phyloP scores from a whole-genome alignment of 2,329 filamentous ascomycete species.

The Paecilomyces fulvus region DNA sequence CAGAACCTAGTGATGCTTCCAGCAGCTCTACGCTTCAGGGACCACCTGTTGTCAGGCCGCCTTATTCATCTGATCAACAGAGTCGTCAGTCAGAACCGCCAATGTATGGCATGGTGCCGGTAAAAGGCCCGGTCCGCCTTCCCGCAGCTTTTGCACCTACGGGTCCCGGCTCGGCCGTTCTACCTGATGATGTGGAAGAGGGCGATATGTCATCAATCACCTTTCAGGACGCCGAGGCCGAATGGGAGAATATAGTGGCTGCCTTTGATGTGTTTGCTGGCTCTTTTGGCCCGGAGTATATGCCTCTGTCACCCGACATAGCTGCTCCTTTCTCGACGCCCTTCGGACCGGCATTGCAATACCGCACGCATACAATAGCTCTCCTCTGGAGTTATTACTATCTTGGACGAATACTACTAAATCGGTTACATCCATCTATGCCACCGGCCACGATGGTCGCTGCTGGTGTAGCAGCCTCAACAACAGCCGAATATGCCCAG shows the following conservation, averaged over 20 bases:
- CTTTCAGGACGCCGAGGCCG: conserved; percentile 60
- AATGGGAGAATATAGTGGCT: conserved; percentile 56
- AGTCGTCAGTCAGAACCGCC: conserved; percentile 19
- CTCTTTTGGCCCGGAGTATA: conserved; percentile 65
- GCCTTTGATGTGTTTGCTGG: conserved; percentile 40
- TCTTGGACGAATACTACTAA: conserved; percentile 72
- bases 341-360: conserved; percentile 74
- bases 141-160: conserved; percentile 48
- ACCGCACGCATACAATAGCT: conserved; percentile 78
- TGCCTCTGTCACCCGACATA: conserved; percentile 63
- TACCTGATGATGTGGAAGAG: conserved; percentile 36
- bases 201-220: conserved; percentile 52
- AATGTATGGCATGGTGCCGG: conserved; percentile 44
- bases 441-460: conserved; percentile 84
- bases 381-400: conserved; percentile 83
- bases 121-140: conserved; percentile 31
- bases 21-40: background rate
- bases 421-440: conserved; percentile 80
- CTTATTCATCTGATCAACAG: conserved; percentile 3
- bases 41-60: conserved; percentile 3
- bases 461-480: conserved; percentile 64
- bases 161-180: conserved; percentile 19
- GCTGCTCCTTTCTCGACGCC: conserved; percentile 56
- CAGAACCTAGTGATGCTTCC: background rate
- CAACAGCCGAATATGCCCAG: conserved; percentile 63